phyloP scores from a whole-genome alignment of 176 grass and related monocot species.

The Aegilops umbellulata region DNA sequence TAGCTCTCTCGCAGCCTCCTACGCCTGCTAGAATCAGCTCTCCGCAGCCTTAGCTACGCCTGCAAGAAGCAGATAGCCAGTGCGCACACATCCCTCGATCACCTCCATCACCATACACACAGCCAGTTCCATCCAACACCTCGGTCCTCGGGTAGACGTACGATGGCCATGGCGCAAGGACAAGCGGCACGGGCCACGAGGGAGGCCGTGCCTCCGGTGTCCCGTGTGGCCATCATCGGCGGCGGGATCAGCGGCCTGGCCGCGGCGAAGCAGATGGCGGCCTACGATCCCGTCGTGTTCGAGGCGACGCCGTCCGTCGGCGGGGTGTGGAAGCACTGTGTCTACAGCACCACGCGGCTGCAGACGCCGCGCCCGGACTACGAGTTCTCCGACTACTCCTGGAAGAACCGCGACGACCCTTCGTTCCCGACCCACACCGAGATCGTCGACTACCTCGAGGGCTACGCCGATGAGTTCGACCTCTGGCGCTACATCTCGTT shows the following conservation, averaged over 20 bases:
- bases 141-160: neutral
- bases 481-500: constrained; percentile 75
- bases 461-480: constrained; percentile 65
- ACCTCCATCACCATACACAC: neutral
- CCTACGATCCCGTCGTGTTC: constrained; percentile 73
- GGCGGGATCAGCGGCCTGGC: constrained; percentile 87
- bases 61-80: too few species aligned
- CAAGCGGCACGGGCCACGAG: constrained; percentile 29
- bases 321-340: constrained; percentile 94
- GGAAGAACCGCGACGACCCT: constrained; percentile 77
- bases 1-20: too few species aligned
- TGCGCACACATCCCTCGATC: neutral
- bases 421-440: constrained; percentile 75
- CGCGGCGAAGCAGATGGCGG: constrained; percentile 75
- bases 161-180: constrained; percentile 13
- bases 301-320: constrained; percentile 73
- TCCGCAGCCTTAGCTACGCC: too few species aligned
- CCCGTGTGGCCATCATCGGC: constrained; percentile 86
- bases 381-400: constrained; percentile 93
- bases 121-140: neutral
- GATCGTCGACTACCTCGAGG: constrained; percentile 86
- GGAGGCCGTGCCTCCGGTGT: constrained; percentile 18
- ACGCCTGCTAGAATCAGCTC: too few species aligned
- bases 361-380: constrained; percentile 96
- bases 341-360: constrained; percentile 76